Percentiles rank a stretch among this genome's conserved stretches.
These are phyloP conservation scores for Tulasnella sp. DNA, from an alignment of 768 basidiomycete genomes.

Conservation along the genomic window DNA sequence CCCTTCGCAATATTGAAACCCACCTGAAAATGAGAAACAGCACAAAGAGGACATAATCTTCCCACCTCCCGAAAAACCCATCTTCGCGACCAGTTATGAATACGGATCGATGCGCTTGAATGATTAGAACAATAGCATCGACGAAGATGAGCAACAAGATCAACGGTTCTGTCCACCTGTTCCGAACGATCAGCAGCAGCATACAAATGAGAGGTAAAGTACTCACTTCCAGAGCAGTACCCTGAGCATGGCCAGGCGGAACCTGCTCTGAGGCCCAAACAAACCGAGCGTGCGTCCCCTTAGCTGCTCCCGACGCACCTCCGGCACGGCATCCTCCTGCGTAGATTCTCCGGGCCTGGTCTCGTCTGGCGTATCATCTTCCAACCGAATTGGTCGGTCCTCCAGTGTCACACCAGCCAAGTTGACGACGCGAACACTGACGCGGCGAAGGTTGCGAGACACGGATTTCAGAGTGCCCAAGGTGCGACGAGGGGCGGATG, in stretches of 20 bases:
- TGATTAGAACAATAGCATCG: constrained; percentile 68
- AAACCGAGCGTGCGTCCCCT: constrained; percentile 70
- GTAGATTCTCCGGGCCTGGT: constrained; percentile 28
- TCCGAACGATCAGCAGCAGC: neutral
- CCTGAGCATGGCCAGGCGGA: constrained; percentile 54
- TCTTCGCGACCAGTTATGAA: constrained; percentile 27
- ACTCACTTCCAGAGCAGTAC: constrained; percentile 62
- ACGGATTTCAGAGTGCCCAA: constrained; percentile 17
- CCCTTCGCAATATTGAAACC: constrained; percentile 24
- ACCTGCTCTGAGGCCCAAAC: constrained; percentile 52
- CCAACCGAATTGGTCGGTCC: constrained; percentile 23
- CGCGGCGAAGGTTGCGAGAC: constrained; percentile 28
- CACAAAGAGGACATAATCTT: constrained; percentile 72
- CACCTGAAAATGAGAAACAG: constrained; percentile 82
- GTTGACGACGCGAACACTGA: constrained; percentile 73
- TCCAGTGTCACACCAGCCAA: constrained; percentile 50
- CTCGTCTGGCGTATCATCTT: neutral
- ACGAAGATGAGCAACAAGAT: constrained; percentile 75
- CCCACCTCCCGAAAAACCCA: constrained; percentile 84
- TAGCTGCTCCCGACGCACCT: constrained; percentile 36
- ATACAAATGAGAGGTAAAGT: neutral
- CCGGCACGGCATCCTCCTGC: constrained; percentile 26
- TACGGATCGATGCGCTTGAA: constrained; percentile 58
- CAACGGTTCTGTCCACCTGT: constrained; percentile 72
- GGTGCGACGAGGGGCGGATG: neutral